phyloP scores from a whole-genome alignment of 2,329 filamentous ascomycete species.

The Cladorrhinum sp. region DNA sequence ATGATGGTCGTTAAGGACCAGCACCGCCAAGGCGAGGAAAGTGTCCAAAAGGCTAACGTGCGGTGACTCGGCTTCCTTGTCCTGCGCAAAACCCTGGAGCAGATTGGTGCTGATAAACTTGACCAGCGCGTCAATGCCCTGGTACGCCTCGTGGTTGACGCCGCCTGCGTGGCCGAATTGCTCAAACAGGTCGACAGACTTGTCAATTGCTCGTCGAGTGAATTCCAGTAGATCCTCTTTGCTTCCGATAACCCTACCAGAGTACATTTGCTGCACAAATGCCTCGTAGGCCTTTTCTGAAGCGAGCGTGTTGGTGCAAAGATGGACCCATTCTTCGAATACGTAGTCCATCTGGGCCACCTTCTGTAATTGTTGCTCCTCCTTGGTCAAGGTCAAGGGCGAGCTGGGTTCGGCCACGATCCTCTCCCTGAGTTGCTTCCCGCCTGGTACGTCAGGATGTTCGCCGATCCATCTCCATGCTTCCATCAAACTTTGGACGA shows the following conservation, averaged over 20 bases:
- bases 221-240: slow-evolving; percentile 55
- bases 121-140: slow-evolving; percentile 74
- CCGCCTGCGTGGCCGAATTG: slow-evolving; percentile 61
- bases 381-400: slow-evolving; percentile 48
- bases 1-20: slow-evolving; percentile 84
- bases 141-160: slow-evolving; percentile 55
- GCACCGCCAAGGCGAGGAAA: slow-evolving; percentile 70
- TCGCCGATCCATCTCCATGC: slow-evolving; percentile 79
- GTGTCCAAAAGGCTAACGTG: slow-evolving; percentile 74
- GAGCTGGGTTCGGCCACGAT: slow-evolving; percentile 42
- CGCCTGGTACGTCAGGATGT: slow-evolving; percentile 62
- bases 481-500: slow-evolving; percentile 76
- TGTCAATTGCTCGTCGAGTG: slow-evolving; percentile 75
- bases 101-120: slow-evolving; percentile 63
- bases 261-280: slow-evolving; percentile 73
- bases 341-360: slow-evolving; percentile 89
- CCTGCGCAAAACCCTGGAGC: slow-evolving; percentile 19
- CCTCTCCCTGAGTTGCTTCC: slow-evolving; percentile 69
- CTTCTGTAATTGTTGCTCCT: slow-evolving; percentile 56
- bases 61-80: slow-evolving; percentile 56
- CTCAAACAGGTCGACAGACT: slow-evolving; percentile 75
- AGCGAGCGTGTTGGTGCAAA: slow-evolving; percentile 73
- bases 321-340: slow-evolving; percentile 90
- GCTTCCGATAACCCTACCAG: background rate
- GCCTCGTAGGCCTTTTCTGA: slow-evolving; percentile 71